Evolutionary conservation across 192 early-diverging fungal genomes (phyloP).

Genomic region (Backusella macrospora): DNA sequence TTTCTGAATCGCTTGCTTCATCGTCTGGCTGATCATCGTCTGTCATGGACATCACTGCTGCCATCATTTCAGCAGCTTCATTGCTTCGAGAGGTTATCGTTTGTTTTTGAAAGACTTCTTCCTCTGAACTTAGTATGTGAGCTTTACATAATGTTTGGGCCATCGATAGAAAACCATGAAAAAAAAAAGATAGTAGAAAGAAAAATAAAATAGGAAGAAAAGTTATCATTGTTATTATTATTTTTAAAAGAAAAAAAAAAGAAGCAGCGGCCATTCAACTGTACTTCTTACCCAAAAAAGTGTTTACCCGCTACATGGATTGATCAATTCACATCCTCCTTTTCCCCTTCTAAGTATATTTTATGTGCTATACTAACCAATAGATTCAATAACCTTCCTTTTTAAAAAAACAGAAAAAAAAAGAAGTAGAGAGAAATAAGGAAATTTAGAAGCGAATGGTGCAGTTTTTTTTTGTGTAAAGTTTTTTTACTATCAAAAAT

Average conservation of each 20-base stretch:
- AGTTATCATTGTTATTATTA: neutral
- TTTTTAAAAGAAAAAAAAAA: neutral
- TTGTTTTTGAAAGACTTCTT: neutral
- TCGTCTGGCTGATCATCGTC: constrained; percentile 1
- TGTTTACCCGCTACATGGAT: neutral
- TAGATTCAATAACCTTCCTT: neutral
- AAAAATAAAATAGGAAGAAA: neutral
- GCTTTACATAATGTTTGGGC: constrained; percentile 18
- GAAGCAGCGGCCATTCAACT: constrained; percentile 4
- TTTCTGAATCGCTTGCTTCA: constrained; percentile 12
- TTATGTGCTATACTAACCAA: constrained; percentile 1
- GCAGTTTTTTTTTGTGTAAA: too few relatives aligned
- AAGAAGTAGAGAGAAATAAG: too few relatives aligned
- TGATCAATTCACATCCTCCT: neutral
- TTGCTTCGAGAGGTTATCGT: neutral
- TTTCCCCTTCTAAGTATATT: constrained; percentile 1
- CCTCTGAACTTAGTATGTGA: constrained; percentile 4
- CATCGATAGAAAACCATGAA: constrained; percentile 19
- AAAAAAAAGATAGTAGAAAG: neutral
- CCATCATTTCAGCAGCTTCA: constrained; percentile 24
- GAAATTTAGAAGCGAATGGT: too few relatives aligned
- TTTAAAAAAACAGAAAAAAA: neutral
- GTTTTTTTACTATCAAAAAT: too few relatives aligned
- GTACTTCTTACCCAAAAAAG: constrained; percentile 1
- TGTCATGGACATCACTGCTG: constrained; percentile 22